These are phyloP conservation scores for Tylopilus rubrobrunneus DNA, from an alignment of 768 basidiomycete genomes.

Conservation along the genomic window DNA sequence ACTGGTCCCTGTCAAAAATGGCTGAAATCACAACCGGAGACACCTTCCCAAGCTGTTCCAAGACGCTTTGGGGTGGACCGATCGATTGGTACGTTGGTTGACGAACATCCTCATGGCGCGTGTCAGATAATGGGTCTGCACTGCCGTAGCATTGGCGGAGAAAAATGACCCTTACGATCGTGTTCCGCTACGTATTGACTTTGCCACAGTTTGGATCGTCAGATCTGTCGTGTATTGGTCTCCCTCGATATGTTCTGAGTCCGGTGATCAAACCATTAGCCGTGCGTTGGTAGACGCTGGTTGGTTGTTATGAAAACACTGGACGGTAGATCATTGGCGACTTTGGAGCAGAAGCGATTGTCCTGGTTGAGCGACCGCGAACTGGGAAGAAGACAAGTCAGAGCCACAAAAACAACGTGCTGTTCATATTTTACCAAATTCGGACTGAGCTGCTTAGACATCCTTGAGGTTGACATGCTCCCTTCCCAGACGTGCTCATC, in stretches of 20 bases:
- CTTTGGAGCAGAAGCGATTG: not conserved
- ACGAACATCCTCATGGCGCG: not conserved
- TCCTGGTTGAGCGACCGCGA: not conserved
- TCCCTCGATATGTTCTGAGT: not conserved
- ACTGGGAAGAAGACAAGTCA: too few relatives aligned
- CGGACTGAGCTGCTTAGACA: too few relatives aligned
- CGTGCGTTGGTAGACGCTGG: conserved; percentile 3
- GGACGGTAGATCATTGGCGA: not conserved
- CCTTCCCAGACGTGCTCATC: too few relatives aligned
- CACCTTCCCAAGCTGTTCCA: not conserved
- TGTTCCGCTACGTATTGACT: not conserved
- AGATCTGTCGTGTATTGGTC: not conserved
- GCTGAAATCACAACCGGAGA: not conserved
- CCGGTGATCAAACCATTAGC: conserved; percentile 10
- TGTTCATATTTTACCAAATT: too few relatives aligned
- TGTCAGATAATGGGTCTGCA: conserved; percentile 3
- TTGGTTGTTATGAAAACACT: not conserved
- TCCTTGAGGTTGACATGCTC: too few relatives aligned
- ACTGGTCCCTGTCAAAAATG: not conserved
- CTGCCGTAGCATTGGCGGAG: not conserved
- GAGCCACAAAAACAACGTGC: too few relatives aligned
- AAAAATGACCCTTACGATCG: not conserved
- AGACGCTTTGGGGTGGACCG: not conserved
- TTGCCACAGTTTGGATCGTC: not conserved
- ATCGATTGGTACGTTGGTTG: conserved; percentile 1